Evolutionary conservation across 805 yeast species (phyloP), one percentile per base, ranked within the genome.

Genomic region (Candida golubevii): DNA sequence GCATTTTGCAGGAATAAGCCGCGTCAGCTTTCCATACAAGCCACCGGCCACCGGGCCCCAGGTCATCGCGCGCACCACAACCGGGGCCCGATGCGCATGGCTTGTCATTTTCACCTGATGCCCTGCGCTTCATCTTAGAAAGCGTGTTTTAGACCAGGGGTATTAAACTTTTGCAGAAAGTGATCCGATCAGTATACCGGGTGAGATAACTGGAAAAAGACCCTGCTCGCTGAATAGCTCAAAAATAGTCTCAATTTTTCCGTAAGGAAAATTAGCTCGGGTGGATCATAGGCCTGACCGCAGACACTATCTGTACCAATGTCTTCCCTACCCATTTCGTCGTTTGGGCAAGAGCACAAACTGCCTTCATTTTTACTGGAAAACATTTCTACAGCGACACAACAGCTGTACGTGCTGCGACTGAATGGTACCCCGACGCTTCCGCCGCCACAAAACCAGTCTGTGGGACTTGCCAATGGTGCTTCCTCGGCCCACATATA

Each of bases 61-160:
- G 26, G 36, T 42, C 46, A 42, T 42, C 46, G 46, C 46, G 46
- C 46, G 46, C 41, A 39, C 11, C 41, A 15, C 26, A 26, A 18
- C 23, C 23, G 23, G 23, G 5, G 5, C 23, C 23, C 23, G 23
- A 18, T 18, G 23, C 23, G 23, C 23, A 18, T 18, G 23, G 23
- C 23, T 5, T 18, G 23, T 18, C 23, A 18, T 18, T 18, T 18
- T 18, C 5, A 18, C 23, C 23, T 18, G 23, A 18, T 18, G 23
- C 23, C 23, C 23, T 18, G 23, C 23, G 23, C 23, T 18, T 18
- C 23, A 18, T 18, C 23, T 18, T 18, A 18, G 23, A 18, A 3
- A 18, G 23, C 23, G 23, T 18, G 23, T 18, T 18, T 18, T 18
- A 18, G 23, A 18, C 23, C 23, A 18, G 23, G 23, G 23, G 5